Evolutionary conservation across 2,329 filamentous ascomycete species (phyloP).

Genomic region (Trichoderma cornu-damae): DNA sequence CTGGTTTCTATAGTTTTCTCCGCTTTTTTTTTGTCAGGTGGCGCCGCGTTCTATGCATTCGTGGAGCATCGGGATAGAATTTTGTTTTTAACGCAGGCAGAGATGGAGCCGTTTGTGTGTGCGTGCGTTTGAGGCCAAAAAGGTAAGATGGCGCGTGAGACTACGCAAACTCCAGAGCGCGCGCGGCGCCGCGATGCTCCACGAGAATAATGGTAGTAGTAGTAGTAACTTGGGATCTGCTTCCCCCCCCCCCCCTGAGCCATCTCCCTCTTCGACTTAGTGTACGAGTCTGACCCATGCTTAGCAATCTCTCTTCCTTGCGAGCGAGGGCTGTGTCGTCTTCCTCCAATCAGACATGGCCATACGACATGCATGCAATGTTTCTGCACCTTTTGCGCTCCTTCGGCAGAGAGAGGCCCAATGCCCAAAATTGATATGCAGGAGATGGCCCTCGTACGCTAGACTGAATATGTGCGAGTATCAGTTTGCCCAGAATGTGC

Average conservation of each 20-base stretch:
- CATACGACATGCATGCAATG: background rate
- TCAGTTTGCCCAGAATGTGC: background rate
- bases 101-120: conserved; percentile 3
- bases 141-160: too few species aligned
- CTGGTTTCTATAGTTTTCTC: background rate
- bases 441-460: conserved; percentile 2
- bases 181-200: background rate
- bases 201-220: too few species aligned
- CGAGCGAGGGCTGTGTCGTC: background rate
- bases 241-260: conserved; percentile 2
- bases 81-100: background rate
- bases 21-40: background rate
- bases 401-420: background rate
- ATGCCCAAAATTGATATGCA: too few species aligned
- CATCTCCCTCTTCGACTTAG: conserved; percentile 4
- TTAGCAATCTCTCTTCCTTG: background rate
- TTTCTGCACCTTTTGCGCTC: background rate
- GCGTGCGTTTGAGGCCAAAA: background rate
- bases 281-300: conserved; percentile 12
- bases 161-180: background rate
- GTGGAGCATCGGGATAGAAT: conserved; percentile 2
- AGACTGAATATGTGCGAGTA: background rate
- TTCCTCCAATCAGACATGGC: background rate
- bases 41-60: background rate
- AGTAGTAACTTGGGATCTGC: conserved; percentile 1